Evolutionary conservation across 2,329 filamentous ascomycete genomes (phyloP).

Genomic region (Tolypocladium ophioglossoides): DNA sequence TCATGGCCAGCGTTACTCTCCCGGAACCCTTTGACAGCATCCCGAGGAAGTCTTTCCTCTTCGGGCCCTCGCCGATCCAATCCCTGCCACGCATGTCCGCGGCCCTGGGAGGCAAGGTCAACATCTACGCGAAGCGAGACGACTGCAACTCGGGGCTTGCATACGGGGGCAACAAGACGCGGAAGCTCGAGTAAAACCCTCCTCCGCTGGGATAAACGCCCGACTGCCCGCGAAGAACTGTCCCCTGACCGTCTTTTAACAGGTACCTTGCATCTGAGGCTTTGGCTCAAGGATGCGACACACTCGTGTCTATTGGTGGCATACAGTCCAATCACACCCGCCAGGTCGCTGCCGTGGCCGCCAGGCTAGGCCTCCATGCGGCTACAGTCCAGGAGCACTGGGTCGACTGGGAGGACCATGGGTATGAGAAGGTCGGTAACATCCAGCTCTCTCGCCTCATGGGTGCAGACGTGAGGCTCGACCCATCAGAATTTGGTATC

Average conservation of each 20-base stretch:
- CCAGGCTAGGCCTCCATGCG: slow-evolving; percentile 43
- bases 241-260: neutral
- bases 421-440: slow-evolving; percentile 57
- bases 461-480: slow-evolving; percentile 52
- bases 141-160: slow-evolving; percentile 60
- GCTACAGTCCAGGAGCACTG: slow-evolving; percentile 53
- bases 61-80: slow-evolving; percentile 60
- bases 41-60: slow-evolving; percentile 49
- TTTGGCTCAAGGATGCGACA: slow-evolving; percentile 43
- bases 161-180: slow-evolving; percentile 59
- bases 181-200: slow-evolving; percentile 49
- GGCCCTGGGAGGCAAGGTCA: slow-evolving; percentile 47
- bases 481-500: slow-evolving; percentile 53
- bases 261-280: slow-evolving; percentile 58
- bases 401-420: slow-evolving; percentile 50
- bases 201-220: too few species aligned
- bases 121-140: slow-evolving; percentile 61
- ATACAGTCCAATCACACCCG: slow-evolving; percentile 63
- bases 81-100: slow-evolving; percentile 52
- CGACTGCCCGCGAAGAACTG: neutral
- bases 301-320: slow-evolving; percentile 57
- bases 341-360: slow-evolving; percentile 52
- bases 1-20: slow-evolving; percentile 18
- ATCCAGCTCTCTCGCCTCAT: slow-evolving; percentile 60
- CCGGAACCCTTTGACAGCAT: slow-evolving; percentile 54